Evolutionary conservation across 768 basidiomycete genomes (phyloP), one percentile per base, ranked within the genome.

Genomic region (Boletus sensibilis): DNA sequence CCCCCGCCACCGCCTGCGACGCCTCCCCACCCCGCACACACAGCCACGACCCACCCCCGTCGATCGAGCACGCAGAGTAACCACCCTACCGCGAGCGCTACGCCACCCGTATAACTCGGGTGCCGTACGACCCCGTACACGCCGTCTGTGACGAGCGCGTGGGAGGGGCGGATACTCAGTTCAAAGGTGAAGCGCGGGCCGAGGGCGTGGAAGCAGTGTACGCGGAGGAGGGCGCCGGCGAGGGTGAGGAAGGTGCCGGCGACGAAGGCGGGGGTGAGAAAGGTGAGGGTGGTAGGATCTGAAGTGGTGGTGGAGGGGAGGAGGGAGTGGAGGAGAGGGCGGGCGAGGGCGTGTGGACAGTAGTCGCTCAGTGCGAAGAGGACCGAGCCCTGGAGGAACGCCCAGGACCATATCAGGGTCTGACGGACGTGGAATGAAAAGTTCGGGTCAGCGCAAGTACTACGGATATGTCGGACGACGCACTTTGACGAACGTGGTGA

Each of bases 91-190:
- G 12, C 18, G n/a, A 58, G 14, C 8, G 3, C 16, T 0, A 49
- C 0, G 0, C 2, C 7, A 4, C 52, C 71, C 0, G 61, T 62
- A 40, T 74, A 73, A 20, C 64, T 64, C 6, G 73, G 73, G 55
- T 74, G 73, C 1, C 73, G 65, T 4, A 74, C 66, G 50, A 65
- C 13, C 13, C 57, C 8, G 56, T 74, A 73, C 20, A 52, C 60
- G 1, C 69, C 70, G 0, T 40, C 5, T 7, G 67, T 72, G 29
- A 74, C 56, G 52, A 74, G 65, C 35, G 47, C 29, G n/a, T 65
- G 69, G 1, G 53, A 13, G 8, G 57, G 53, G 3, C 55, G 62
- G 45, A 70, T 57, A 35, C 57, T 49, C 14, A 72, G 63, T 11
- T 72, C 63, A n/a, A 67, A 67, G 3, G 65, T 72, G 38, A 70